Evolutionary conservation across 441 rosid species (phyloP).

Genomic region (Cnidoscolus chayamansa): DNA sequence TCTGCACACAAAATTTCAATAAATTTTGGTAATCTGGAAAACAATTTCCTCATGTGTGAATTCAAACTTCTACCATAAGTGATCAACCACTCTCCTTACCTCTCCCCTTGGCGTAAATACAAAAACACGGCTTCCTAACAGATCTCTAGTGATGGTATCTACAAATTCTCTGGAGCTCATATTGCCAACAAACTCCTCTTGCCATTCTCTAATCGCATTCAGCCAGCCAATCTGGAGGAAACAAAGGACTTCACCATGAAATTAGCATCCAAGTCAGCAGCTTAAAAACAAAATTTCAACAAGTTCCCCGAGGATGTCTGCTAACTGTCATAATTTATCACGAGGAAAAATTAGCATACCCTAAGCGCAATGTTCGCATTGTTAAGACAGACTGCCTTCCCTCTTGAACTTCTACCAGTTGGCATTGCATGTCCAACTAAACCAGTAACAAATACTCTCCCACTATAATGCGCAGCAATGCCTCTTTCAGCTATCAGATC

Average conservation of each 20-base stretch:
- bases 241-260: constrained; percentile 40
- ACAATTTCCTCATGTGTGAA: constrained; percentile 6
- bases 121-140: constrained; percentile 88
- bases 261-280: constrained; percentile 32
- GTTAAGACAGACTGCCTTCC: constrained; percentile 77
- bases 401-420: constrained; percentile 61
- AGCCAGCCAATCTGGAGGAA: constrained; percentile 94
- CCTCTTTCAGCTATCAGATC: constrained; percentile 96
- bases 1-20: constrained; percentile 41
- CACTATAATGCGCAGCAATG: constrained; percentile 95
- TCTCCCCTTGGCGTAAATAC: constrained; percentile 97
- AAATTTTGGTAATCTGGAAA: constrained; percentile 18
- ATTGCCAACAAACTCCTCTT: constrained; percentile 98
- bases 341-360: constrained; percentile 45
- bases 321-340: constrained; percentile 23
- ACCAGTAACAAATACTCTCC: constrained; percentile 70
- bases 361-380: constrained; percentile 92
- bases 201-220: constrained; percentile 99
- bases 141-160: constrained; percentile 87
- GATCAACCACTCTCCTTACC: constrained; percentile 41
- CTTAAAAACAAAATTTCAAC: constrained; percentile 17
- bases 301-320: constrained; percentile 27
- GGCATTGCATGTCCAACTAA: constrained; percentile 71
- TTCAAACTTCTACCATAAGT: constrained; percentile 7
- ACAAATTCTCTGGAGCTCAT: constrained; percentile 99